Evolutionary conservation across 139 green algal species (phyloP).

Genomic region (Micractinium sp.): DNA sequence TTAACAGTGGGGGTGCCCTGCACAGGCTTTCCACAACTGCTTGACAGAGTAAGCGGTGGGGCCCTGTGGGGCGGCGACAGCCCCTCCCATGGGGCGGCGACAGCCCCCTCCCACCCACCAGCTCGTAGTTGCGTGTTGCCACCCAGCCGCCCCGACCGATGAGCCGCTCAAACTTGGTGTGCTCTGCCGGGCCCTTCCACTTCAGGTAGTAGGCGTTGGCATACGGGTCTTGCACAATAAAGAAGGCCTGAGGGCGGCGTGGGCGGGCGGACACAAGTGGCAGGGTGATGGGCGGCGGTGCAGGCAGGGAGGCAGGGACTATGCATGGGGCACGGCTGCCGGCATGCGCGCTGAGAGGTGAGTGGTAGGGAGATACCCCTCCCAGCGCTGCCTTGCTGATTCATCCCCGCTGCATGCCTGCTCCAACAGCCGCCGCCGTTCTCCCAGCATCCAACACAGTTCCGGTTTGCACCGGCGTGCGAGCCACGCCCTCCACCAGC

Average conservation of each 20-base stretch:
- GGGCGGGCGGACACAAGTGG: not conserved
- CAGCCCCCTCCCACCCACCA: constrained; percentile 25
- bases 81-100: no score
- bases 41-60: no score
- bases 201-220: constrained; percentile 63
- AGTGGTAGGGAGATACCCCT: not conserved
- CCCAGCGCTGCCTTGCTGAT: not conserved
- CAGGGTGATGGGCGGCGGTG: not conserved
- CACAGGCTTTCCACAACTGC: no score
- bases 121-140: constrained; percentile 71
- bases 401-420: not conserved
- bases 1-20: no score
- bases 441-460: not conserved
- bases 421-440: no score
- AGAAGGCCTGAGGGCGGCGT: constrained; percentile 48
- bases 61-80: no score
- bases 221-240: constrained; percentile 70
- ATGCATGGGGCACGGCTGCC: no score
- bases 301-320: not conserved
- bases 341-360: not conserved
- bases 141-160: constrained; percentile 64
- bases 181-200: constrained; percentile 29
- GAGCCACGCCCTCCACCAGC: not conserved
- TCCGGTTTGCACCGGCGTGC: not conserved
- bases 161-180: constrained; percentile 46